Evolutionary conservation across 495 filamentous ascomycete species (phyloP), one percentile per base, ranked within the genome.

Genomic region (Talaromyces liani): DNA sequence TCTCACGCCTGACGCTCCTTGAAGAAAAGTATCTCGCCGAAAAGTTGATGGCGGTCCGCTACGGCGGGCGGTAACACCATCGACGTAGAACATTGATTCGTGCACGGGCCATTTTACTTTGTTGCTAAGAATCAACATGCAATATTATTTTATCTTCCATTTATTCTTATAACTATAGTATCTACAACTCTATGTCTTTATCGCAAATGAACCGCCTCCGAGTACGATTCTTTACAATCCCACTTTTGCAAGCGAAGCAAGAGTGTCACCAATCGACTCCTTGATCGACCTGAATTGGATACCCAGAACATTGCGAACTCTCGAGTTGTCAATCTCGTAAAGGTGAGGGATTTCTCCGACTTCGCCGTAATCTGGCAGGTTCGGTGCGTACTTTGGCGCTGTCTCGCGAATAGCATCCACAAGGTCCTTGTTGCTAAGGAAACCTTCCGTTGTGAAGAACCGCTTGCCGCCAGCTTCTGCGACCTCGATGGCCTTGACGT

Each of bases 401-500:
- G 84, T 73, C 70, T 90, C 85, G 24, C 80, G 76, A 60, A 91
- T 79, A 33, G 86, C 77, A 61, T 92, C 82, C 2, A 72, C 82
- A 63, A 91, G 79, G 27, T 87, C 79, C 72, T 87, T 85, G 71
- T 90, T 87, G 25, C 79, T 81, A 67, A 87, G 87, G 60, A 81
- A 79, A 8, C 89, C 87, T 29, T 80, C 82, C 1, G 83, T 79
- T 25, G 87, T 70, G 73, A 93, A 88, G 75, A 90, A 92, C 55
- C 90, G 77, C 72, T 92, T 85, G 29, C 82, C 83, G 2, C 82
- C 85, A 14, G 89, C 91, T 58, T 87, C 85, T 1, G 83, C 72
- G 2, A 84, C 73, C 63, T 91, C 87, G 25, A 88, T 86, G 4
- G 90, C 88, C 34, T 81, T 79, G 14, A 92, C 82, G 70, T 94